Percentiles rank a stretch among this genome's conserved stretches.
Evolutionary conservation across 768 basidiomycete genomes (phyloP).

Genomic region (Suillus decipiens): DNA sequence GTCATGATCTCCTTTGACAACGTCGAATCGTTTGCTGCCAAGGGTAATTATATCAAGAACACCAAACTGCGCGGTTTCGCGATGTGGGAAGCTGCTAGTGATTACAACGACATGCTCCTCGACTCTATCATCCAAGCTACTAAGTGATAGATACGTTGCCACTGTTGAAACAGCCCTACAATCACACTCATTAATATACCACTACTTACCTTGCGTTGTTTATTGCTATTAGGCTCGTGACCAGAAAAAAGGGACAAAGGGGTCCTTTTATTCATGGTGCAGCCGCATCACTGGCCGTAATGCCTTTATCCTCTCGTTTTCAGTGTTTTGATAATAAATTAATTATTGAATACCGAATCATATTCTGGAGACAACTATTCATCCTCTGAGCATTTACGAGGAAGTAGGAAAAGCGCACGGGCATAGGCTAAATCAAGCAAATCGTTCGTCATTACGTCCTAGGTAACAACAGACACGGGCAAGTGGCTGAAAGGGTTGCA

Average conservation of each 20-base stretch:
- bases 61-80: slow-evolving; percentile 63
- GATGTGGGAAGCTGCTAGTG: slow-evolving; percentile 74
- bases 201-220: neutral
- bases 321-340: neutral
- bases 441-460: too few relatives aligned
- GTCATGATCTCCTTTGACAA: slow-evolving; percentile 71
- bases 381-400: neutral
- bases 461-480: neutral
- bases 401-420: neutral
- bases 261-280: neutral
- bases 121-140: slow-evolving; percentile 46
- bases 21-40: slow-evolving; percentile 54
- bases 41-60: slow-evolving; percentile 59
- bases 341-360: neutral
- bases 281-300: too few relatives aligned
- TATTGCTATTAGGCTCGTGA: neutral
- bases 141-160: neutral
- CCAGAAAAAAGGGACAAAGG: neutral
- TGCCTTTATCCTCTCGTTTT: neutral
- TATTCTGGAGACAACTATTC: neutral
- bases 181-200: neutral
- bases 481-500: neutral
- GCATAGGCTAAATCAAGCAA: neutral
- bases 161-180: neutral
- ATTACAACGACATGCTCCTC: slow-evolving; percentile 57